phyloP scores from a whole-genome alignment of 129 eudicot species.

The Daucus carota region DNA sequence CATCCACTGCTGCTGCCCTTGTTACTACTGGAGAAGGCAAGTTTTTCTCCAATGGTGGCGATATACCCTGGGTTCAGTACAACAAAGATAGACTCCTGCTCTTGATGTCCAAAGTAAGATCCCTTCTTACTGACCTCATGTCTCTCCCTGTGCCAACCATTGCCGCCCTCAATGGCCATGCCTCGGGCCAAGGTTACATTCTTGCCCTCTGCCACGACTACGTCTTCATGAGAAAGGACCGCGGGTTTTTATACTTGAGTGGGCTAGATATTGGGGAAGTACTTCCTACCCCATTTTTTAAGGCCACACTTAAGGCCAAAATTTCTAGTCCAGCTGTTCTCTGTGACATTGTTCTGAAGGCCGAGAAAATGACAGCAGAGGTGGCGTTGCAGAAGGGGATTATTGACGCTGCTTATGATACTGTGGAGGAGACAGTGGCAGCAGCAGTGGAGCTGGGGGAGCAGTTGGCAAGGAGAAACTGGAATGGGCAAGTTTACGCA shows the following conservation, averaged over 20 bases:
- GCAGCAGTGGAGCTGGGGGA: constrained; percentile 50
- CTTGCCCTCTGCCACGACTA: constrained; percentile 64
- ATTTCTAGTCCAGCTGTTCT: constrained; percentile 34
- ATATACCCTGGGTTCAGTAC: constrained; percentile 44
- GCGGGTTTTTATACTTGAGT: constrained; percentile 67
- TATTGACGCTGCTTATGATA: constrained; percentile 42
- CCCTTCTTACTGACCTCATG: constrained; percentile 39
- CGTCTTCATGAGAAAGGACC: constrained; percentile 55
- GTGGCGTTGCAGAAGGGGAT: constrained; percentile 54
- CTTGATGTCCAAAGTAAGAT: constrained; percentile 44
- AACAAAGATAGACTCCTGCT: constrained; percentile 24
- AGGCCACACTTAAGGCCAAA: constrained; percentile 26
- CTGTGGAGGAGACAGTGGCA: constrained; percentile 52
- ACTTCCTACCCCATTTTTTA: constrained; percentile 30
- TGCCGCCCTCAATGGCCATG: constrained; percentile 79
- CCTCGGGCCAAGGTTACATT: constrained; percentile 46
- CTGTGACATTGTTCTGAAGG: constrained; percentile 46
- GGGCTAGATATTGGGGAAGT: constrained; percentile 43
- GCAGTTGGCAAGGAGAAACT: constrained; percentile 37
- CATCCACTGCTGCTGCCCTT: constrained; percentile 35
- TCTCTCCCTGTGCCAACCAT: constrained; percentile 75
- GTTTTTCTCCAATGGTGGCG: constrained; percentile 79
- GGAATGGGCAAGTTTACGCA: constrained; percentile 60
- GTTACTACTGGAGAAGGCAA: constrained; percentile 74
- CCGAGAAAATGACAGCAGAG: constrained; percentile 48